Conservation (phyloP, 768 basidiomycete species). For the Serendipita sp. region DNA sequence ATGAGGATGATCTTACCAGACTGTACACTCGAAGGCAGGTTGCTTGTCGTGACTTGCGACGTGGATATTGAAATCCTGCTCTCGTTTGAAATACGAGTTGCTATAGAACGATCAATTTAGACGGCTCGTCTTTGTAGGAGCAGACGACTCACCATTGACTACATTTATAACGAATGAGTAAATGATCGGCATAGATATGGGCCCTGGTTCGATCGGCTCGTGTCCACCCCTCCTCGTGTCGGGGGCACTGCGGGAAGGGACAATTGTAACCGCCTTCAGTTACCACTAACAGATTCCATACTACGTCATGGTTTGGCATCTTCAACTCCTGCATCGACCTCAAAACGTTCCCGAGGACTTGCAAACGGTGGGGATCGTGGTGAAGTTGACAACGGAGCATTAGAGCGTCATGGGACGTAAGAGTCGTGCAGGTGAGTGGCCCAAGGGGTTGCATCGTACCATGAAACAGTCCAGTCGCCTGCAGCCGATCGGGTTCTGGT, state of each 20-base stretch:
- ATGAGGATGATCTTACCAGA: not conserved
- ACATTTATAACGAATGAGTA: conserved; percentile 5
- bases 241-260: conserved; percentile 1
- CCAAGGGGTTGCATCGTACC: not conserved
- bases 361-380: not conserved
- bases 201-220: conserved; percentile 1
- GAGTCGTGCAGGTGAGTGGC: conserved; percentile 1
- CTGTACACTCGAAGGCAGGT: not conserved
- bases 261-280: conserved; percentile 5
- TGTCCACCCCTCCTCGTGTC: conserved; percentile 1
- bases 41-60: conserved; percentile 5
- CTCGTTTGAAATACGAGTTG: conserved; percentile 4
- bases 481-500: not conserved
- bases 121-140: not conserved
- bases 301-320: conserved; percentile 5
- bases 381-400: not conserved
- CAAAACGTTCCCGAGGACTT: not conserved
- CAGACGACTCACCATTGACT: not conserved
- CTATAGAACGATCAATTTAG: not conserved
- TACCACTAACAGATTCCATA: not conserved
- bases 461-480: not conserved
- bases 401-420: not conserved
- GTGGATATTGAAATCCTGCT: conserved; percentile 5
- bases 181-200: conserved; percentile 5
- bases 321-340: not conserved